Conservation (phyloP, 2,329 filamentous ascomycete species). For the Diplodia seriata region DNA sequence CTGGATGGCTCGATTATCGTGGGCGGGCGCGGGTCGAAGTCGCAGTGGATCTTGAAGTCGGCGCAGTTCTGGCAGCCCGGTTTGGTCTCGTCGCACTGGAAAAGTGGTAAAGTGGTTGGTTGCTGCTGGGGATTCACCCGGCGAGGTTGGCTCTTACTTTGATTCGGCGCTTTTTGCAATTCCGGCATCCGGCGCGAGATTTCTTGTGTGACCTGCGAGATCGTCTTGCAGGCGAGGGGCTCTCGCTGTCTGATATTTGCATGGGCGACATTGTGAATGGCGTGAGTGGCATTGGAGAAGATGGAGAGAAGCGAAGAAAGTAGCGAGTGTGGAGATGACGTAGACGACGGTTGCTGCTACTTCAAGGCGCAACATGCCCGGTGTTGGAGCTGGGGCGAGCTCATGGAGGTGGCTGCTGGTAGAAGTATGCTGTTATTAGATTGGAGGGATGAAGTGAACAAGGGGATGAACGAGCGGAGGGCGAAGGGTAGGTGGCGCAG, state of each 20-base stretch:
- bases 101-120: too few relatives aligned
- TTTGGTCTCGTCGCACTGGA: conserved; percentile 27
- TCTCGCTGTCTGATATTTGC: neutral
- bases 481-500: neutral
- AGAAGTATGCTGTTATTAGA: neutral
- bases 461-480: neutral
- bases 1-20: neutral
- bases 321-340: neutral
- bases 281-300: neutral
- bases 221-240: neutral
- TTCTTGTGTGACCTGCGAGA: conserved; percentile 24
- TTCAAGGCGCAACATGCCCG: neutral
- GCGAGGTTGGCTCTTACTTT: conserved; percentile 5
- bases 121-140: neutral
- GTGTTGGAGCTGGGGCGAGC: neutral
- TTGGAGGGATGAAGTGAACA: neutral
- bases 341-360: neutral
- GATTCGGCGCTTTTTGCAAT: conserved; percentile 29
- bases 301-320: neutral
- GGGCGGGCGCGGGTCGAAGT: conserved; percentile 10
- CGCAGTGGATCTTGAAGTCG: conserved; percentile 17
- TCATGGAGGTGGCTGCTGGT: neutral
- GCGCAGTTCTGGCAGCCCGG: conserved; percentile 21
- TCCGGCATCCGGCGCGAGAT: conserved; percentile 16
- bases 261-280: neutral